Base-by-base conservation (phyloP, 2,329 filamentous ascomycete genomes). In the Talaromyces sp. region DNA sequence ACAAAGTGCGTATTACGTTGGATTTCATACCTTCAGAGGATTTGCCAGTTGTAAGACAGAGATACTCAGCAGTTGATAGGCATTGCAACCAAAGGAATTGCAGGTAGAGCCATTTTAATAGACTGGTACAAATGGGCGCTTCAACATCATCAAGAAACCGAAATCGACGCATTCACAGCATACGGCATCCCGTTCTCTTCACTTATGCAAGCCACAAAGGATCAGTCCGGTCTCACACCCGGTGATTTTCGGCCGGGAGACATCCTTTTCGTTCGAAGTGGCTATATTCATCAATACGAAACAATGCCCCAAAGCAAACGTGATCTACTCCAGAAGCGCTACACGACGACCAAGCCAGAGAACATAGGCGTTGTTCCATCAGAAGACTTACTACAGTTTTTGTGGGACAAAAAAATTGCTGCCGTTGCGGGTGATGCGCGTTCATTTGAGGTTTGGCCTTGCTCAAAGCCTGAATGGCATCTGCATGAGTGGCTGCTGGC, bases 401-500 rank as follows among this genome's bases (percentile, higher is more conserved):
- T 49, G n/a, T 49, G 45, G 45, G 45, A 49, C 45, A 49, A 49
- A 14, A 3, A 7, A 4, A 24, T 49, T 27, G 45, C 45, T 27
- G 45, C 45, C 2, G 45, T 49, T 49, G 45, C 45, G 45, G 45
- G 45, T 22, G 45, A 49, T 49, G 3, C 45, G 45, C 16, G 45
- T 13, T 49, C 45, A 4, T 49, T 49, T 14, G 45, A 49, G 11
- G 45, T 49, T 27, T 49, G 45, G 45, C 45, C 45, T 24, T 49
- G 45, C 45, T 3, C 45, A 49, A 24, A 2, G n/a, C 45, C 45
- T 2, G 45, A 49, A 24, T 49, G 45, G 45, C 45, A 49, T 49
- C 45, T 49, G 24, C 45, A 49, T 49, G 45, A 49, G 4, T 49
- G 45, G 45, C 45, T 62, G 43, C 33, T 62, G 60, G 61, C 54